A percentile compares a stretch with the other conserved stretches of the same genome.
Conservation (phyloP, 345 rosid species). For the Lumnitzera racemosa region DNA sequence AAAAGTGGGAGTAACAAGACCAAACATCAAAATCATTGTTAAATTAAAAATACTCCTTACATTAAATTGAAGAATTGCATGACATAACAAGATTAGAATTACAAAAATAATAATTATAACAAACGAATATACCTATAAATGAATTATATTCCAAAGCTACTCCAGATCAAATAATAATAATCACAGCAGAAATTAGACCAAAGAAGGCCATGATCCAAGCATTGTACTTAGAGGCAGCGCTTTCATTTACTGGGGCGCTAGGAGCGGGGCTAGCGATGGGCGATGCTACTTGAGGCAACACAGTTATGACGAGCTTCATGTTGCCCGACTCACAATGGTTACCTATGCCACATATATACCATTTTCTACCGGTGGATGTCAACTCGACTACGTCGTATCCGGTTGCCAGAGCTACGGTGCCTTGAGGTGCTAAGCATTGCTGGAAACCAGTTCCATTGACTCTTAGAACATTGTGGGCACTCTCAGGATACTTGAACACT, state of each 20-base stretch:
- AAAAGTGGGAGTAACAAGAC: no score
- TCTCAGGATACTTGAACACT: slow-evolving; percentile 12
- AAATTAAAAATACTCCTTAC: no score
- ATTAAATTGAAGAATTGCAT: no score
- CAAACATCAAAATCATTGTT: no score
- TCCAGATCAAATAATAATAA: no score
- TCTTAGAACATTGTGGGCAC: slow-evolving; percentile 14
- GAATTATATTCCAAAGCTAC: no score
- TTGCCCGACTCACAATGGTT: slow-evolving; percentile 10
- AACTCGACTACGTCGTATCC: slow-evolving; percentile 11
- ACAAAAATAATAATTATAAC: no score
- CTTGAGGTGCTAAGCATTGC: slow-evolving; percentile 7
- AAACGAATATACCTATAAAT: no score
- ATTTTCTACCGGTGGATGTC: slow-evolving; percentile 6
- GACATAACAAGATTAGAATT: no score
- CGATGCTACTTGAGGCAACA: slow-evolving; percentile 5
- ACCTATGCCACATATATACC: slow-evolving; percentile 9
- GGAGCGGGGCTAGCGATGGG: not conserved
- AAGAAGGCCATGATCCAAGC: no score
- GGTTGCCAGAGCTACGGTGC: not conserved
- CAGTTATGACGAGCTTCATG: slow-evolving; percentile 10
- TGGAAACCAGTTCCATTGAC: slow-evolving; percentile 13
- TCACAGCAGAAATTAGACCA: no score
- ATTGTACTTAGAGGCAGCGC: not conserved
- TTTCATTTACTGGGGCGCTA: not conserved